phyloP scores from a whole-genome alignment of 805 yeast genomes.

The Kodamaea fukazawae region DNA sequence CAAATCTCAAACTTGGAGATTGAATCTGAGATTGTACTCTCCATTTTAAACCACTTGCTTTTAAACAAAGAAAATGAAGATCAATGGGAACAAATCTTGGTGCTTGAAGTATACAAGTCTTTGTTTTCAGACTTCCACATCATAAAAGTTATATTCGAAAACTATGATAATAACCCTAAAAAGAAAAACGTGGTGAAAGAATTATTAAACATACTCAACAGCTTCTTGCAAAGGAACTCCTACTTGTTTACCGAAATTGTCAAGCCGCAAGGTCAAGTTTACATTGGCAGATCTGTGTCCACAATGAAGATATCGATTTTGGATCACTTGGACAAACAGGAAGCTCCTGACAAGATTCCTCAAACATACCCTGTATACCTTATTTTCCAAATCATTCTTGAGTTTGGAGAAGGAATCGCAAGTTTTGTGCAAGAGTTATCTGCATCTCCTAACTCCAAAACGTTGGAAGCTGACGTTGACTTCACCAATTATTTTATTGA shows the following conservation, averaged over 20 bases:
- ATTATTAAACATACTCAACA: conserved; percentile 37
- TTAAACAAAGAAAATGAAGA: conserved; percentile 53
- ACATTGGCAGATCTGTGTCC: conserved; percentile 44
- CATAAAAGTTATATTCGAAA: conserved; percentile 51
- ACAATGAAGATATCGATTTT: conserved; percentile 54
- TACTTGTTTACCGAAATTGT: conserved; percentile 19
- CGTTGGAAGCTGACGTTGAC: conserved; percentile 34
- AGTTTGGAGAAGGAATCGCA: conserved; percentile 69
- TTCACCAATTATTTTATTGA: conserved; percentile 34
- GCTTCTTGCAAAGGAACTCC: conserved; percentile 22
- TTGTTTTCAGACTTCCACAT: conserved; percentile 56
- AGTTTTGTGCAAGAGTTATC: conserved; percentile 46
- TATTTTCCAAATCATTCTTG: conserved; percentile 49
- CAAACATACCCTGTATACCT: conserved; percentile 58
- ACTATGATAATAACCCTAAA: conserved; percentile 56
- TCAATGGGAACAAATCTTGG: conserved; percentile 70
- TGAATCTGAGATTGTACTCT: conserved; percentile 79
- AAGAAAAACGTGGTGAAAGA: conserved; percentile 62
- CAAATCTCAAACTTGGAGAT: conserved; percentile 62
- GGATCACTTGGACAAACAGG: conserved; percentile 77
- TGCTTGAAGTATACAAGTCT: conserved; percentile 68
- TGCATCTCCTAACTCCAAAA: conserved; percentile 18
- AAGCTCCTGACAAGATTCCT: conserved; percentile 65
- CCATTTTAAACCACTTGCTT: conserved; percentile 71
- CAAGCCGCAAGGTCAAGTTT: conserved; percentile 18